Percentiles rank a stretch among this genome's conserved stretches.
Conservation (phyloP, 202 grass and related monocot species). For the Schoenoplectus triqueter region DNA sequence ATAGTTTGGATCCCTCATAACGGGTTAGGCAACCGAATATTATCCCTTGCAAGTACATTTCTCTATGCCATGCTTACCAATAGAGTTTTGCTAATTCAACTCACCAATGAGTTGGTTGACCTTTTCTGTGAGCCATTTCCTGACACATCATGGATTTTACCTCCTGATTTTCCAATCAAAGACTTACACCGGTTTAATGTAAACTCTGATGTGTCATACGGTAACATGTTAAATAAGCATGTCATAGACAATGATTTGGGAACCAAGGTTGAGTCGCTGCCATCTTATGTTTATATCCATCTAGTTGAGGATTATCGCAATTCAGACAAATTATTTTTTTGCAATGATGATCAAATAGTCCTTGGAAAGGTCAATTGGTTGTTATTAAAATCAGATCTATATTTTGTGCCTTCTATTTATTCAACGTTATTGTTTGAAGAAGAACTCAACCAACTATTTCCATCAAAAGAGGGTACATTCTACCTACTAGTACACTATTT, state of each 20-base stretch:
- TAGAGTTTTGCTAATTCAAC: conserved; percentile 51
- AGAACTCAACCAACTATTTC: conserved; percentile 60
- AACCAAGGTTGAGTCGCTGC: neutral
- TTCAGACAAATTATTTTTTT: conserved; percentile 51
- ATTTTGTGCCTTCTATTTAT: conserved; percentile 59
- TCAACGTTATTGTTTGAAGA: conserved; percentile 38
- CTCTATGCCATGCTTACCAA: conserved; percentile 63
- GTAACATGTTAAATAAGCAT: conserved; percentile 41
- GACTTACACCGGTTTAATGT: conserved; percentile 28
- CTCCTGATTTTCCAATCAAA: conserved; percentile 52
- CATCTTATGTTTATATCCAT: conserved; percentile 49
- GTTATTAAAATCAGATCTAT: conserved; percentile 50
- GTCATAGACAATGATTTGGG: neutral
- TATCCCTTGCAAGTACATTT: conserved; percentile 50
- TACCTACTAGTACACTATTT: conserved; percentile 57
- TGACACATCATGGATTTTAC: conserved; percentile 50
- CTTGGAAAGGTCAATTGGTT: conserved; percentile 63
- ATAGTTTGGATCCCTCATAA: conserved; percentile 52
- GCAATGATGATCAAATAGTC: conserved; percentile 55
- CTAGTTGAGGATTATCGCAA: conserved; percentile 23
- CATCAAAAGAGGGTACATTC: conserved; percentile 51
- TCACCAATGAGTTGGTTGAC: conserved; percentile 41
- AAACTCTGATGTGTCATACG: conserved; percentile 37
- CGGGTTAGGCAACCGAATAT: conserved; percentile 64
- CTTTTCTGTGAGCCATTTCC: conserved; percentile 75